Evolutionary conservation across 2,329 filamentous ascomycete species (phyloP).

Genomic region (Phaeoacremonium minimum): DNA sequence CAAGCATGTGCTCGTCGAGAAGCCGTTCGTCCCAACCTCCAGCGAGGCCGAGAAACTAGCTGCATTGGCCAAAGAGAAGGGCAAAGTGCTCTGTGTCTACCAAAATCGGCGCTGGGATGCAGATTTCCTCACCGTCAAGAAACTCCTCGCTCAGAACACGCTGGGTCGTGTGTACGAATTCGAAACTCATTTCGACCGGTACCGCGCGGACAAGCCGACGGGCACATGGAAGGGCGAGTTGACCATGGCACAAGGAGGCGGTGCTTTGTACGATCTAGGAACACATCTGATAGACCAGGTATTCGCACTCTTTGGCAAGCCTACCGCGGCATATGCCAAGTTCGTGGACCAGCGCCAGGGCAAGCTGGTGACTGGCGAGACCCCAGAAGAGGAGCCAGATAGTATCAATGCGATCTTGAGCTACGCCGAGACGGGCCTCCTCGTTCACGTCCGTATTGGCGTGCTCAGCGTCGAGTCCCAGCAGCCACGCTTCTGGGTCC

Average conservation of each 20-base stretch:
- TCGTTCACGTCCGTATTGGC: conserved; percentile 66
- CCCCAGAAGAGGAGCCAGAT: conserved; percentile 48
- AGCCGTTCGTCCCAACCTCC: conserved; percentile 73
- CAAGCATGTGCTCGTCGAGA: conserved; percentile 79
- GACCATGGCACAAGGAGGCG: conserved; percentile 56
- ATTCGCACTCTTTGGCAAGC: conserved; percentile 66
- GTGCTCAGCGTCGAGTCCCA: conserved; percentile 64
- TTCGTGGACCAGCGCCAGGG: conserved; percentile 61
- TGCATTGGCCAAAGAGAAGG: conserved; percentile 43
- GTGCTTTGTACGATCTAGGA: conserved; percentile 70
- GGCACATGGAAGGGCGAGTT: conserved; percentile 64
- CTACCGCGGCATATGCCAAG: conserved; percentile 61
- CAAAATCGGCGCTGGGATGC: conserved; percentile 76
- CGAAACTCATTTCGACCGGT: conserved; percentile 76
- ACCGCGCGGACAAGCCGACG: conserved; percentile 53
- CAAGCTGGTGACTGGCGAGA: conserved; percentile 18
- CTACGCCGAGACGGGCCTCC: conserved; percentile 54
- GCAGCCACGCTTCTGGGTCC: conserved; percentile 73
- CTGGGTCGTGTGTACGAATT: conserved; percentile 74
- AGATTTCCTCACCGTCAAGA: conserved; percentile 68
- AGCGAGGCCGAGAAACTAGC: conserved; percentile 63
- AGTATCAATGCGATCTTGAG: conserved; percentile 60
- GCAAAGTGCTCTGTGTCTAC: conserved; percentile 60
- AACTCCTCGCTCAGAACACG: conserved; percentile 53
- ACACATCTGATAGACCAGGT: conserved; percentile 74